Evolutionary conservation across 306 rosid species (phyloP).

Genomic region (Macrotyloma uniflorum): DNA sequence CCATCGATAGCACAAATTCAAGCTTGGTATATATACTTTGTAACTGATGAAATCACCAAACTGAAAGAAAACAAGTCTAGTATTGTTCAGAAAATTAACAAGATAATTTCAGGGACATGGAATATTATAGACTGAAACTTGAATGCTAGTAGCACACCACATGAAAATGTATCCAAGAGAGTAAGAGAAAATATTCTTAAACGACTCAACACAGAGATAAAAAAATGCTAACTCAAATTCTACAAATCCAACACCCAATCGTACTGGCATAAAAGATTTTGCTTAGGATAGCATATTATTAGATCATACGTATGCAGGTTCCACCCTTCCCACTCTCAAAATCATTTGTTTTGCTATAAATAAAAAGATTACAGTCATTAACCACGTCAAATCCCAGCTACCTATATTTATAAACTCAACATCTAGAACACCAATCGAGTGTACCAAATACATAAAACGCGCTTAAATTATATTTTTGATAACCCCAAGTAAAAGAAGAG

Average conservation of each 20-base stretch:
- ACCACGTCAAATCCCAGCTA: slow-evolving; percentile 25
- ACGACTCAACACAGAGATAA: slow-evolving; percentile 13
- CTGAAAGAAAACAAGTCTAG: slow-evolving; percentile 10
- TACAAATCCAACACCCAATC: slow-evolving; percentile 25
- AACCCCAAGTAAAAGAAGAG: slow-evolving; percentile 42
- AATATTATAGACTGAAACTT: slow-evolving; percentile 7
- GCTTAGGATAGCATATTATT: background rate
- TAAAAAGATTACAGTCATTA: background rate
- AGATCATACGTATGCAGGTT: slow-evolving; percentile 8
- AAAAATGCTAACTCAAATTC: background rate
- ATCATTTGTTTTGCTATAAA: background rate
- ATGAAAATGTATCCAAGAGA: slow-evolving; percentile 17
- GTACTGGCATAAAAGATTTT: background rate
- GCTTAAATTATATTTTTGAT: slow-evolving; percentile 31
- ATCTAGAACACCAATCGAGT: slow-evolving; percentile 24
- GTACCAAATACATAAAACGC: slow-evolving; percentile 33
- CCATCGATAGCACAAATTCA: slow-evolving; percentile 5
- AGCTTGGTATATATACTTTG: background rate
- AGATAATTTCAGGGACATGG: background rate
- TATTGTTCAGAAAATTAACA: slow-evolving; percentile 11
- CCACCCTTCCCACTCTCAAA: background rate
- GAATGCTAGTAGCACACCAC: background rate
- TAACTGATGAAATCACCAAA: slow-evolving; percentile 19
- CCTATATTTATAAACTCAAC: slow-evolving; percentile 30
- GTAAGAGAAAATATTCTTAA: slow-evolving; percentile 4